Conservation (phyloP, 768 basidiomycete species). For the Amanita rubescens region DNA sequence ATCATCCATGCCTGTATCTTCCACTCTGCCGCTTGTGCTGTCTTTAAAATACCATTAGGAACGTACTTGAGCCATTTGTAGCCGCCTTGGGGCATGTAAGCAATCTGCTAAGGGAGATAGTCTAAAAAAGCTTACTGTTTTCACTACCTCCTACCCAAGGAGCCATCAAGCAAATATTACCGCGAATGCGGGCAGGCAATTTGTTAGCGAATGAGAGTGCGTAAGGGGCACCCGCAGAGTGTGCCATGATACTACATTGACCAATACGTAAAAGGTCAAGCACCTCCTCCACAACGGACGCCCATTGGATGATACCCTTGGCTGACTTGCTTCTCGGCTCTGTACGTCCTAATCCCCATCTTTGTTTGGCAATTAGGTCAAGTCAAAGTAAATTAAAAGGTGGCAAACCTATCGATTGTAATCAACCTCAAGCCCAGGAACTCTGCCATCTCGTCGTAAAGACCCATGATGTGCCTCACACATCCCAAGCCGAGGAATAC, state of each 20-base stretch:
- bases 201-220: constrained; percentile 83
- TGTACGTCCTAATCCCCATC: constrained; percentile 92
- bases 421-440: constrained; percentile 82
- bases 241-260: constrained; percentile 86
- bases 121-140: constrained; percentile 49
- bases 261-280: constrained; percentile 72
- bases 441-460: constrained; percentile 95
- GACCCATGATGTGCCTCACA: constrained; percentile 88
- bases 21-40: constrained; percentile 97
- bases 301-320: constrained; percentile 87
- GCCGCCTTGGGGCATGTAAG: constrained; percentile 41
- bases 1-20: constrained; percentile 96
- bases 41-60: constrained; percentile 86
- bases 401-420: constrained; percentile 79
- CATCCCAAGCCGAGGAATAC: constrained; percentile 92
- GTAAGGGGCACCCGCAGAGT: constrained; percentile 94
- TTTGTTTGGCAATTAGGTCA: constrained; percentile 22
- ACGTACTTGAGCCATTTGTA: constrained; percentile 98
- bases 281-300: constrained; percentile 83
- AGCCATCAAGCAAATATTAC: constrained; percentile 82
- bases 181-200: constrained; percentile 65
- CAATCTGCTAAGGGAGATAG: constrained; percentile 6
- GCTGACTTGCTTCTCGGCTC: constrained; percentile 60
- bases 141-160: constrained; percentile 96
- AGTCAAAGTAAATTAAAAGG: constrained; percentile 1